Base-by-base conservation (phyloP, 2,329 filamentous ascomycete species). In the Diaporthe sp. region DNA sequence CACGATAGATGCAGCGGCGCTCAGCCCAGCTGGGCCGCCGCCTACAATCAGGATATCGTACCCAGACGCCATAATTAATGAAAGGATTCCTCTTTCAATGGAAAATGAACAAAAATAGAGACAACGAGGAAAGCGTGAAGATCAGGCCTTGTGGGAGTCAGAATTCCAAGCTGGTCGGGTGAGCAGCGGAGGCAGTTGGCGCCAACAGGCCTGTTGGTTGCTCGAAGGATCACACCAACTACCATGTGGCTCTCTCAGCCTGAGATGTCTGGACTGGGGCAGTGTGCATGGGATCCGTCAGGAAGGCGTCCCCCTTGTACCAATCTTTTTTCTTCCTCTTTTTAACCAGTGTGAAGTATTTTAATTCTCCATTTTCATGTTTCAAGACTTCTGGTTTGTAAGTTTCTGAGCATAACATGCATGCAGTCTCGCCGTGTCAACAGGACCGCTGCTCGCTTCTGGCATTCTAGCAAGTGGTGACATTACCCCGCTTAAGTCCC, bases 1-100 rank as follows among this genome's bases (percentile, higher is more conserved):
- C 2, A 86, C 87, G 28, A 90, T 85, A 42, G 83, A 82, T 34
- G 85, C 83, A 25, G 88, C 84, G 13, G 85, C 84, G 55, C 86
- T 85, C 4, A 90, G 84, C 25, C 89, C 89, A 1, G 87, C 85
- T 2, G 89, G 88, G 4, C 89, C 89, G 65, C 87, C 88, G 55
- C 89, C 89, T 51, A 90, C 84, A 75, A 90, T 84, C 68, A 90
- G 85, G n/a, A 85, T 37, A 28, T 73, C 71, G 65, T 63, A 63
- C 13, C 44, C n/a, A 34, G 58, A 63, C 13, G 58, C n/a, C 58
- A 63, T 63, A 8, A 3, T 20, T 1, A 15, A 20, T 44, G 8
- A 13, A 60, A 17, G 28, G 28, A 28, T 28, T 28, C 28, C 28
- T 28, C 2, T 28, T 28, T 28, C 28, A 28, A 28, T 28, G 28